Conservation (phyloP, 2,329 filamentous ascomycete species). For the Coniochaeta sp. region DNA sequence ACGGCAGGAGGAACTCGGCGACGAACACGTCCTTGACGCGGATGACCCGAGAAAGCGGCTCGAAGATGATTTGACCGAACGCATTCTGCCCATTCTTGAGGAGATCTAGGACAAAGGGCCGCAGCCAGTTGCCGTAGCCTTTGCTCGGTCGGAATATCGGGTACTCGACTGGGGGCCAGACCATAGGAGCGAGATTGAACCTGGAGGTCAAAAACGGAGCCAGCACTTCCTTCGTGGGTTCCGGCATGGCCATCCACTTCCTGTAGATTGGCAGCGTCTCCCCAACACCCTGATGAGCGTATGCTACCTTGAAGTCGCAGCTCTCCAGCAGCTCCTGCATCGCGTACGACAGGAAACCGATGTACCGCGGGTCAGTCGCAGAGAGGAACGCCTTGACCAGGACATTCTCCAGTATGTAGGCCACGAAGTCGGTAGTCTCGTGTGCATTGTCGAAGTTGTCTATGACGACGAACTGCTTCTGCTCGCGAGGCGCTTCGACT, state of each 20-base stretch:
- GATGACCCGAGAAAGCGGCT: slow-evolving; percentile 74
- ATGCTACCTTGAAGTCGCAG: slow-evolving; percentile 61
- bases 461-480: slow-evolving; percentile 76
- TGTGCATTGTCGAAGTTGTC: slow-evolving; percentile 75
- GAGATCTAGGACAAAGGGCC: slow-evolving; percentile 72
- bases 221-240: slow-evolving; percentile 71
- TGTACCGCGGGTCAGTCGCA: slow-evolving; percentile 76
- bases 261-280: slow-evolving; percentile 56
- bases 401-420: slow-evolving; percentile 79
- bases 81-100: slow-evolving; percentile 68
- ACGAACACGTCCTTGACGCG: slow-evolving; percentile 80
- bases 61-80: slow-evolving; percentile 72
- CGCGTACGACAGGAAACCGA: slow-evolving; percentile 86
- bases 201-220: slow-evolving; percentile 81
- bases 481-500: slow-evolving; percentile 71
- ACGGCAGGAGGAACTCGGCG: slow-evolving; percentile 82
- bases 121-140: slow-evolving; percentile 75
- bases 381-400: slow-evolving; percentile 89
- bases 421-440: slow-evolving; percentile 79
- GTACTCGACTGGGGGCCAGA: slow-evolving; percentile 53
- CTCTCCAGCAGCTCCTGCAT: slow-evolving; percentile 87
- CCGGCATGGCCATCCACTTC: slow-evolving; percentile 73
- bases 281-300: slow-evolving; percentile 29
- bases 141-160: slow-evolving; percentile 67
- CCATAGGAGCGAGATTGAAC: slow-evolving; percentile 64